Evolutionary conservation across 371 early-diverging fungal species (phyloP), one percentile per base, ranked within the genome.

Genomic region (Cokeromyces recurvatus): DNA sequence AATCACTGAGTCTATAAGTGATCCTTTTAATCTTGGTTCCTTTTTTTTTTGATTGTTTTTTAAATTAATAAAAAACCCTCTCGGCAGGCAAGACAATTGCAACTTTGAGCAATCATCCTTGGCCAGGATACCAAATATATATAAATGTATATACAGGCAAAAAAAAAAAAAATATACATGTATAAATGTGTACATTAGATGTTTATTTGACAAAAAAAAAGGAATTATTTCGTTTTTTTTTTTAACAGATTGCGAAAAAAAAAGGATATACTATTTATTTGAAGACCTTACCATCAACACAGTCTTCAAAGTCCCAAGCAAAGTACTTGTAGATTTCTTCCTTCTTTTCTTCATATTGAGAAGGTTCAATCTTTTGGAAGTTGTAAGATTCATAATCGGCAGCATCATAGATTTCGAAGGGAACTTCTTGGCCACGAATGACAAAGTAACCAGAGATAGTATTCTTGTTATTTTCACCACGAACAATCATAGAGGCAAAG

Each of bases 401-500:
- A 51, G 91, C 86, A 68, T 94, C 94, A 37, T 56, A 68, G 64
- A 96, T 75, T 66, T 91, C 92, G 59, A 75, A 79, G 25, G 93
- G 91, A 55, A 96, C 76, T 59, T 86, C 91, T 55, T 84, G 78
- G 36, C 95, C 97, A 66, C 95, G 88, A 72, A 92, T 79, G 35
- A 96, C 84, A 70, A 92, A 96, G 89, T 89, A 91, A 64, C 97
- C 95, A 41, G 81, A 64, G 77, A 96, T 95, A 64, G 71, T 71
- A 83, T 91, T 94, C 68, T 91, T 82, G 82, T 87, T 82, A 70
- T 92, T 84, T 68, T 80, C 79, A 55, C 97, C 97, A 53, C 89
- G 73, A 21, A 91, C 87, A 41, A 90, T 64, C 72, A 96, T 71
- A 62, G 82, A 79, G 53, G 90, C 97, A 65, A 96, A 96, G 53